Evolutionary conservation across 306 rosid genomes (phyloP).

Genomic region (Cicer judaicum): DNA sequence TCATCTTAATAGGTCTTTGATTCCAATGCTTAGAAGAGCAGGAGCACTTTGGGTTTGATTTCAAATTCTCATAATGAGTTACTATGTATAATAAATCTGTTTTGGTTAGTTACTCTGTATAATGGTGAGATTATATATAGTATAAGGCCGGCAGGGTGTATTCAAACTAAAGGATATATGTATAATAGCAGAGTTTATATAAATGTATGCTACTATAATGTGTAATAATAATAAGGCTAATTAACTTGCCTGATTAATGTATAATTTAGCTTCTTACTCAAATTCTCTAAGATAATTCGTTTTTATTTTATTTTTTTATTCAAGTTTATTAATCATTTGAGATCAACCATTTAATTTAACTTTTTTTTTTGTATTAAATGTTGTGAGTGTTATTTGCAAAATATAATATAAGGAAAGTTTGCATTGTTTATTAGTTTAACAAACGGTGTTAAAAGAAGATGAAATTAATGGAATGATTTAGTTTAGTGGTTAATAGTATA

Average conservation of each 20-base stretch:
- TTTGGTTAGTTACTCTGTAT: slow-evolving; percentile 40
- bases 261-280: background rate
- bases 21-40: slow-evolving; percentile 82
- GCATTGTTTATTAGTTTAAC: no score
- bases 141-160: slow-evolving; percentile 1
- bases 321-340: no score
- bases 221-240: slow-evolving; percentile 41
- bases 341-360: no score
- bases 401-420: no score
- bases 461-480: no score
- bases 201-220: background rate
- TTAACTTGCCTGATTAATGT: background rate
- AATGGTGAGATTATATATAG: slow-evolving; percentile 35
- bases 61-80: background rate
- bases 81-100: slow-evolving; percentile 27
- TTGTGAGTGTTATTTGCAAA: no score
- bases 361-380: no score
- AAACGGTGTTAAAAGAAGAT: no score
- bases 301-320: no score
- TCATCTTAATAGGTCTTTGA: slow-evolving; percentile 75
- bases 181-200: background rate
- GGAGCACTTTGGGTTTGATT: slow-evolving; percentile 89
- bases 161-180: background rate
- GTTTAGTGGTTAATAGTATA: no score
- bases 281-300: no score